Base-by-base conservation (phyloP, 495 filamentous ascomycete genomes). In the Aspergillus diversus region DNA sequence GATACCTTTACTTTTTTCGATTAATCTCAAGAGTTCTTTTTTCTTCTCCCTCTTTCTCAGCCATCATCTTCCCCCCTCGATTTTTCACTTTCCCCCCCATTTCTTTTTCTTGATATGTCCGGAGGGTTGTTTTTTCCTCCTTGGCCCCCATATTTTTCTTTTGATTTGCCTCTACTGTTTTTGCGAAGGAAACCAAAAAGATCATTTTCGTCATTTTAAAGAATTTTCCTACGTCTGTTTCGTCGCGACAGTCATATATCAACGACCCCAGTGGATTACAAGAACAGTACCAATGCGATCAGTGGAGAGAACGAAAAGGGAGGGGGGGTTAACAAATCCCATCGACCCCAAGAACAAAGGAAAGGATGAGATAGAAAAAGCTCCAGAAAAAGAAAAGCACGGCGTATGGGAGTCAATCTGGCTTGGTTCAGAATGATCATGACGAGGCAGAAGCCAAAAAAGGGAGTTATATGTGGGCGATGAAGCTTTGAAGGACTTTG, bases 331-430 rank as follows among this genome's bases (percentile, higher is more conserved):
- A 57, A 21, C 3, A 50, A 33, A 33, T 27, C 21, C 21, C 21
- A 2, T 27, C 21, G 2, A 2, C 21, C 21, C 21, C 1, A 57
- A 52, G 46, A 33, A 31, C 31, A 48, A 52, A 16, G 35, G 39
- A 42, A 31, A 16, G 12, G 46, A 42, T 32, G 37, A 50, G 37
- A 59, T 49, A 27, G 21, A 52, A 43, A 52, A 60, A 55, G 60
- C 16, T 9, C 3, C 7, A 52, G 16, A 57, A 51, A 42, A 37
- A 37, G 9, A 58, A 60, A 63, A 66, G 57, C 63, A 66, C 64
- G 75, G 77, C 75, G 74, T 74, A 72, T 71, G 65, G 73, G 74
- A 74, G 74, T 77, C 73, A 64, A 70, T 70, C 65, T 76, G 67
- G 69, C 72, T 66, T 72, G 68, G 66, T 63, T 70, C 69, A 69